Conservation (phyloP, 176 grass and related monocot species). For the bread wheat (Triticum aestivum) region DNA sequence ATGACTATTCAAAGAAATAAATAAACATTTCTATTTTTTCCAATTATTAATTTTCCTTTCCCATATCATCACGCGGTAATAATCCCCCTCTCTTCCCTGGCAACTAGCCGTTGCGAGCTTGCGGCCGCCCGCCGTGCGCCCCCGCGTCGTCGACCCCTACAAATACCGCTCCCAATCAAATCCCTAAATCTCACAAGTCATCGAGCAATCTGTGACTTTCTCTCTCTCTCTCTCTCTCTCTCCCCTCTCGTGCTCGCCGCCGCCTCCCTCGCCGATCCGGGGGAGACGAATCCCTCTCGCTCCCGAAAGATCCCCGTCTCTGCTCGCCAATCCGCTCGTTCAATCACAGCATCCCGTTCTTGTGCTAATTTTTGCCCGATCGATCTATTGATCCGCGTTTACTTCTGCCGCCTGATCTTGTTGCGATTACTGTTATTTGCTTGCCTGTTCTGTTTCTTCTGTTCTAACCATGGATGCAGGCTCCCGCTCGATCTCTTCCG, state of each 20-base stretch:
- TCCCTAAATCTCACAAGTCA: constrained; percentile 24
- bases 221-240: neutral
- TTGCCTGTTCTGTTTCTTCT: neutral
- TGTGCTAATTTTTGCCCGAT: neutral
- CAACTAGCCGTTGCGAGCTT: constrained; percentile 33
- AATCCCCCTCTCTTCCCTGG: neutral
- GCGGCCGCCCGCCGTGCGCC: neutral
- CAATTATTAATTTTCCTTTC: too few relatives aligned
- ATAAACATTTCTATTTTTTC: too few relatives aligned
- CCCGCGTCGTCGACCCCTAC: neutral
- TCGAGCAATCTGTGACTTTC: neutral
- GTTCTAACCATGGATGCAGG: too few relatives aligned
- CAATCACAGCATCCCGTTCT: neutral
- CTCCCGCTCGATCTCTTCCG: too few relatives aligned
- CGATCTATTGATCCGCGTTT: neutral
- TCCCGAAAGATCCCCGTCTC: neutral
- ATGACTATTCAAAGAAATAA: too few relatives aligned
- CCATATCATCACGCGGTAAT: too few relatives aligned
- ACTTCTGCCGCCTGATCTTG: neutral
- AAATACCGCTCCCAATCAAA: constrained; percentile 3
- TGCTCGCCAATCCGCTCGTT: neutral
- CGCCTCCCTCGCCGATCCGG: constrained; percentile 26
- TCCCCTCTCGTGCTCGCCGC: neutral
- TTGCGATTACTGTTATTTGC: neutral
- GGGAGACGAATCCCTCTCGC: neutral